Evolutionary conservation across 495 filamentous ascomycete species (phyloP).

Genomic region (Penicillium silybi): DNA sequence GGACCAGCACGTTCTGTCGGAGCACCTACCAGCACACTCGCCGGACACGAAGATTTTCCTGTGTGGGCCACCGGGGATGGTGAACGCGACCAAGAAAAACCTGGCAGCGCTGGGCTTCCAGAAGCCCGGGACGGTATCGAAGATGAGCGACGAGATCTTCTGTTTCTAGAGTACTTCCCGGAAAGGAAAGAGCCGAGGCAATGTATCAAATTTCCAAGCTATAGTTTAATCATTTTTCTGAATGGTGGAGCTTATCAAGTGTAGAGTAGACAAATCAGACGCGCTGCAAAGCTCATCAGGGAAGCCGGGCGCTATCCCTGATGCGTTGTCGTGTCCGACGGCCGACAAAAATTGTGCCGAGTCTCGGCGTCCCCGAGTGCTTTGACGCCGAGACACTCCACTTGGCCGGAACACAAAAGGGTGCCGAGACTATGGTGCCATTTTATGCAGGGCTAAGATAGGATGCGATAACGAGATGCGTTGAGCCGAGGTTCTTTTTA

Average conservation of each 20-base stretch:
- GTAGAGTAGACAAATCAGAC: not conserved
- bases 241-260: not conserved
- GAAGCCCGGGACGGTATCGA: slow-evolving; percentile 30
- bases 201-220: not conserved
- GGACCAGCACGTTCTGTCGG: slow-evolving; percentile 17
- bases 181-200: slow-evolving; percentile 8
- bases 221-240: not conserved
- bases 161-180: slow-evolving; percentile 23
- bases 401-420: not conserved
- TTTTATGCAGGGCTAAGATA: not conserved
- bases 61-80: slow-evolving; percentile 40
- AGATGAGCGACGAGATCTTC: slow-evolving; percentile 40
- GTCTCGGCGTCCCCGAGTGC: not conserved
- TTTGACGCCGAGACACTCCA: not conserved
- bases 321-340: not conserved
- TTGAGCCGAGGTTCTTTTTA: not conserved
- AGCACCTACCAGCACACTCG: slow-evolving; percentile 19
- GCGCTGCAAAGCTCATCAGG: not conserved
- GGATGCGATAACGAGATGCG: not conserved
- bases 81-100: slow-evolving; percentile 36
- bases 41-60: slow-evolving; percentile 34
- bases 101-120: slow-evolving; percentile 30
- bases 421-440: not conserved
- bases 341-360: not conserved
- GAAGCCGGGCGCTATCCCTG: not conserved